Percentiles rank a stretch among this genome's conserved stretches.
These are phyloP conservation scores for Saitozyma sp. DNA, from an alignment of 768 basidiomycete genomes.

Conservation along the genomic window DNA sequence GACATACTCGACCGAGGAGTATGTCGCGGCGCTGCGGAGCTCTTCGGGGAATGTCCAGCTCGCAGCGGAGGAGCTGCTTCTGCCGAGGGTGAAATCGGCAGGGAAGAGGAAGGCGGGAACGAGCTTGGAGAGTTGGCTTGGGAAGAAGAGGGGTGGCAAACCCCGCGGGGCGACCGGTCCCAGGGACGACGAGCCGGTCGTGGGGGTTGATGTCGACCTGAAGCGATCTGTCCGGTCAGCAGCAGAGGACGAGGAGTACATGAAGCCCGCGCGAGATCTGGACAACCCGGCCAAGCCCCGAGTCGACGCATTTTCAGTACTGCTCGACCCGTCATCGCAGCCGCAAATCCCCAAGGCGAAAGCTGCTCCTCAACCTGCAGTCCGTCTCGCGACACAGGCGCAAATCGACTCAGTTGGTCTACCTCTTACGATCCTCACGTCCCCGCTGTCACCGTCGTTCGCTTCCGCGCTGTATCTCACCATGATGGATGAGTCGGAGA, in stretches of 20 bases:
- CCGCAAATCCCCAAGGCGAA: conserved; percentile 12
- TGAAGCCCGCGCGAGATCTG: background rate
- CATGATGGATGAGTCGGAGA: conserved; percentile 44
- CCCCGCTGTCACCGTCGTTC: conserved; percentile 41
- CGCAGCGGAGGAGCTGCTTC: conserved; percentile 45
- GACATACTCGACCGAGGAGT: conserved; percentile 25
- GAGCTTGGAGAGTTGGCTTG: conserved; percentile 26
- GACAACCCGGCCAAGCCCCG: background rate
- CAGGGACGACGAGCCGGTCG: background rate
- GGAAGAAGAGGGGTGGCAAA: conserved; percentile 5
- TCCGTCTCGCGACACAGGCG: conserved; percentile 37
- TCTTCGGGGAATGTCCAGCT: conserved; percentile 33
- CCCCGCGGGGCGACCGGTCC: background rate
- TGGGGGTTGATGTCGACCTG: background rate
- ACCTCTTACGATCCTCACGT: conserved; percentile 37
- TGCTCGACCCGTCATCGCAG: background rate
- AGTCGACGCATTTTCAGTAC: conserved; percentile 8
- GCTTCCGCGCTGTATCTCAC: conserved; percentile 49
- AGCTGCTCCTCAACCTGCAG: conserved; percentile 33
- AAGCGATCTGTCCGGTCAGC: background rate
- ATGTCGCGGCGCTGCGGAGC: conserved; percentile 27
- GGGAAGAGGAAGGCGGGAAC: conserved; percentile 27
- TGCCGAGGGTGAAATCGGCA: conserved; percentile 25
- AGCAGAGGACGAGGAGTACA: background rate
- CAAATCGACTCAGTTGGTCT: conserved; percentile 35